Evolutionary conservation across 2,329 filamentous ascomycete genomes (phyloP).

Genomic region (Ophiostoma tasmaniense): DNA sequence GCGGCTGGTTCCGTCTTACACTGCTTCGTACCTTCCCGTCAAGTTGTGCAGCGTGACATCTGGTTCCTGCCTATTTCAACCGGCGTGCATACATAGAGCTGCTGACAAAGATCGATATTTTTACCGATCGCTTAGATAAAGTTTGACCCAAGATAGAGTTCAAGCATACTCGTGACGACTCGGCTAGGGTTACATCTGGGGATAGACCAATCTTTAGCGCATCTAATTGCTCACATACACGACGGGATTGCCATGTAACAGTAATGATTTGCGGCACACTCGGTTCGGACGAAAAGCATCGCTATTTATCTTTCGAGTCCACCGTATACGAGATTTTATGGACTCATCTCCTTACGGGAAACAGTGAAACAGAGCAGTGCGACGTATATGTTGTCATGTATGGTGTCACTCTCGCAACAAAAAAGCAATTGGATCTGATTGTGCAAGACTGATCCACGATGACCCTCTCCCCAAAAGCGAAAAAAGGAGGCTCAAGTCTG

Average conservation of each 20-base stretch:
- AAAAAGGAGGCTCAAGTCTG: constrained; percentile 4
- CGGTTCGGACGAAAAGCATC: not conserved
- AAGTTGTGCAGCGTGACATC: not conserved
- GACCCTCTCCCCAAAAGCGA: not conserved
- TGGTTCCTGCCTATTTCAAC: not conserved
- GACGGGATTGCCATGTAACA: not conserved
- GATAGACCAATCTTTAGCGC: not conserved
- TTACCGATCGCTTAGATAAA: too few species aligned
- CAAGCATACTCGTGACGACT: not conserved
- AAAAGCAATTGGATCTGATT: not conserved
- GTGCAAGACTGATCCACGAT: not conserved
- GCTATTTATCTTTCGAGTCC: not conserved
- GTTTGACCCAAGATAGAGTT: not conserved
- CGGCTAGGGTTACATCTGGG: not conserved
- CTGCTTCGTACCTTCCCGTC: not conserved
- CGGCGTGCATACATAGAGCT: not conserved
- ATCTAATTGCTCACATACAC: not conserved
- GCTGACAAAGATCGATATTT: not conserved
- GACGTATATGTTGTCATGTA: not conserved
- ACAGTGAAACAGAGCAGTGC: not conserved
- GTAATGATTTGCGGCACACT: not conserved
- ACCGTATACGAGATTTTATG: not conserved
- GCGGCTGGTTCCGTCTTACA: not conserved
- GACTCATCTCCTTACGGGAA: not conserved
- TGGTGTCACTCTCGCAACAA: not conserved